These are phyloP conservation scores for Claviceps sp. DNA, from an alignment of 2,329 filamentous ascomycete genomes.

Conservation along the genomic window DNA sequence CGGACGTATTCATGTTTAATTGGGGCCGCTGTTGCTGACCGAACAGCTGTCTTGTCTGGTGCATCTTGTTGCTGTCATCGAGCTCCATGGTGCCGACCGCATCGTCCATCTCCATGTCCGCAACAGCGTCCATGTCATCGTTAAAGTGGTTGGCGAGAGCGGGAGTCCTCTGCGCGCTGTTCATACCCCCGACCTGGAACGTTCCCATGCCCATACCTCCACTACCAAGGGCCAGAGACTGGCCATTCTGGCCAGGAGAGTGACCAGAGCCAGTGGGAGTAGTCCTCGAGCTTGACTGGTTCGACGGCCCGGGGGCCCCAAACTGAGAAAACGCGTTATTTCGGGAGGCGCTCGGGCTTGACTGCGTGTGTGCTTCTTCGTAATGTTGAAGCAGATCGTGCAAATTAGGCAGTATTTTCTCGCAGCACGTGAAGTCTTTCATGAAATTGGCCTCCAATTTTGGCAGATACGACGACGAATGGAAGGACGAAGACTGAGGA, in stretches of 20 bases:
- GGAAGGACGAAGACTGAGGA: slow-evolving; percentile 84
- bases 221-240: slow-evolving; percentile 17
- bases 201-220: slow-evolving; percentile 27
- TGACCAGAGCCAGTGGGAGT: slow-evolving; percentile 20
- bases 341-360: slow-evolving; percentile 31
- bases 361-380: slow-evolving; percentile 80
- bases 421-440: slow-evolving; percentile 93
- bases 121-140: slow-evolving; percentile 70
- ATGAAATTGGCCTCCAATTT: slow-evolving; percentile 97
- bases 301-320: slow-evolving; percentile 18
- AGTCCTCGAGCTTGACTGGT: slow-evolving; percentile 20
- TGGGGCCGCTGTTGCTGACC: slow-evolving; percentile 53
- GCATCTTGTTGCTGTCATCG: slow-evolving; percentile 50
- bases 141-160: slow-evolving; percentile 26
- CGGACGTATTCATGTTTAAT: slow-evolving; percentile 69
- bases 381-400: slow-evolving; percentile 95
- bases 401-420: slow-evolving; percentile 74
- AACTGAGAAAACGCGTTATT: slow-evolving; percentile 29
- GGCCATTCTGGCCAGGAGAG: slow-evolving; percentile 19
- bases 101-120: slow-evolving; percentile 96
- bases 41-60: slow-evolving; percentile 57
- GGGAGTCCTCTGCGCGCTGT: slow-evolving; percentile 26
- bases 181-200: slow-evolving; percentile 14
- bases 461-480: slow-evolving; percentile 90
- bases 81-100: slow-evolving; percentile 53